Base-by-base conservation (phyloP, 2,329 filamentous ascomycete species). In the Aureobasidium sp. region DNA sequence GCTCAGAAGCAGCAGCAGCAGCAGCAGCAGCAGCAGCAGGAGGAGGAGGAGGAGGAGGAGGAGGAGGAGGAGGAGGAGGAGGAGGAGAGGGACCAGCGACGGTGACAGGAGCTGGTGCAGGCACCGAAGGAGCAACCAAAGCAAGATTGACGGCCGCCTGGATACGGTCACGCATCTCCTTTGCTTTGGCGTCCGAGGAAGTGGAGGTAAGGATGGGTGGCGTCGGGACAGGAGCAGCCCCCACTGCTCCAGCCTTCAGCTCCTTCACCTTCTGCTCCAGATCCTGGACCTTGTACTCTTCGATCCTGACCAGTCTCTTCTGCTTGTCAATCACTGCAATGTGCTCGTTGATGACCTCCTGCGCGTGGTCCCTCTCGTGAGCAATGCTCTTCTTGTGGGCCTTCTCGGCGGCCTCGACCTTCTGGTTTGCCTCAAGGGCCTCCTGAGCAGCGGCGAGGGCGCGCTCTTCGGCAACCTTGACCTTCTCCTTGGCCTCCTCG, bases 341-440 rank as follows among this genome's bases (percentile, higher is more conserved):
- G n/a, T n/a, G n/a, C 46, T 23, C 11, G 46, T 19, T 13, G n/a
- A 43, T 25, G 11, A 7, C 40, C 10, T n/a, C 53, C 29, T 46
- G 27, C 4, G 40, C 53, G 5, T 31, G n/a, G 10, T 35, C 7
- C 6, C 38, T 25, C 47, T 35, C 47, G 8, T 4, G 9, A 23
- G 10, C 31, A 23, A 50, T 33, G n/a, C 13, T 33, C 46, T 49
- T 29, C 31, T 49, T 23, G n/a, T 35, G n/a, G 46, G 46, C 46
- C 46, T 49, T 49, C 29, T 43, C 19, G 53, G 53, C 53, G 27
- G 53, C 53, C 53, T 43, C 31, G 38, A 57, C 53, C 53, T 57
- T 57, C n/a, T 33, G 31, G 2, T 43, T 31, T 21, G 51, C 38
- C 15, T 57, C 38, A 31, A 25, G n/a, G 23, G 37, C 17, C 15